Base-by-base conservation (phyloP, 306 rosid species). In the Lathyrus sativus region DNA sequence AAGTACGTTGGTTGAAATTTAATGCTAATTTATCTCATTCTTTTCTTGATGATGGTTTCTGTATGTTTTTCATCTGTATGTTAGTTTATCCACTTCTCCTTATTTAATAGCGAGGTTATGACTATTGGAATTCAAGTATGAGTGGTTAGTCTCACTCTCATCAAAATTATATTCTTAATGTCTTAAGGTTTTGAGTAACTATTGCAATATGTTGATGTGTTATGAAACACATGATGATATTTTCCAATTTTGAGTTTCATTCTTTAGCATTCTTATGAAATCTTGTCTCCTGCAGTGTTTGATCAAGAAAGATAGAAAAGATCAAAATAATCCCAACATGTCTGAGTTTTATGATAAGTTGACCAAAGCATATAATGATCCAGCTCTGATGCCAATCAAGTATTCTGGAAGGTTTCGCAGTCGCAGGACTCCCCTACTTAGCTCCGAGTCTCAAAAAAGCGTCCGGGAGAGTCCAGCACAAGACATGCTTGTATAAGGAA, bases 281-380 rank as follows among this genome's bases (percentile, higher is more conserved):
- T 39, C 33, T 38, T 82, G 64, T 72, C 4, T 74, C 43, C 13
- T 76, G 81, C 89, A 88, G 97, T 83, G 91, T 79, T 74, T 91
- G 83, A 74, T 70, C 37, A 88, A 86, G 83, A 91, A 83, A 75
- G 97, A 91, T 46, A 81, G 75, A 79, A 73, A 74, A 67, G 89
- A 88, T 71, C 78, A 76, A 74, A 76, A 80, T 42, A 78, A 82
- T 57, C 78, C 78, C 19, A 58, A 72, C 74, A 72, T 83, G 72
- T 70, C 78, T 37, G 89, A 76, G 46, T 91, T 86, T 78, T 85
- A 69, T 75, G 80, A 76, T 39, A 81, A 83, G 33, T 64, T 91
- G 70, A 76, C 13, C 45, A 74, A 68, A 35, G 96, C 91, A 4
- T 91, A 88, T 50, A 75, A 64, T 50, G 92, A 86, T 83, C 96